phyloP scores from a whole-genome alignment of 306 rosid species.

The Castanea sativa region DNA sequence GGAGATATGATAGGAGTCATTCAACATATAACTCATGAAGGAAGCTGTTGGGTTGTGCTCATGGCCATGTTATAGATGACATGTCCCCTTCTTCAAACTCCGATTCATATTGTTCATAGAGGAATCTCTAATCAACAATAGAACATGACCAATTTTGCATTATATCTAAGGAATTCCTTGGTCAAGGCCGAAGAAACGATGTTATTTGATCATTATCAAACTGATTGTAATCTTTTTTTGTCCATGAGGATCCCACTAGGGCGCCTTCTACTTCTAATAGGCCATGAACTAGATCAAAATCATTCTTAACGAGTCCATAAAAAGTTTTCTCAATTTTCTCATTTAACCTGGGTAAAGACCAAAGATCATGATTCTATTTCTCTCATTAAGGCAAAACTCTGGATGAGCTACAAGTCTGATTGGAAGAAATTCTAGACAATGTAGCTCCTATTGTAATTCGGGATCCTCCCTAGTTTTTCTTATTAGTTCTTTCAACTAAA shows the following conservation, averaged over 20 bases:
- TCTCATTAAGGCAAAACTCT: no score
- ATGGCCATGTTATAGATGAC: no score
- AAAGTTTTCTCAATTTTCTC: not conserved
- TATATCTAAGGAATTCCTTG: not conserved
- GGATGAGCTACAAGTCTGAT: no score
- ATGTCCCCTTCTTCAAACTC: not conserved
- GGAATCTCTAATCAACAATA: not conserved
- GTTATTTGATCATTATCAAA: not conserved
- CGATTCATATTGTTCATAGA: not conserved
- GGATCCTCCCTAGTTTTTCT: no score
- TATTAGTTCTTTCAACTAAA: no score
- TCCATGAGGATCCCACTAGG: not conserved
- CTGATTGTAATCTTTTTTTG: not conserved
- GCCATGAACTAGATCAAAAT: not conserved
- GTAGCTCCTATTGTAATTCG: no score
- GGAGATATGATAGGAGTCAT: no score
- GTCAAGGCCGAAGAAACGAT: no score
- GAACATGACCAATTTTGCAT: not conserved
- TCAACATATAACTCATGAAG: no score
- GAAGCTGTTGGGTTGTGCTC: no score
- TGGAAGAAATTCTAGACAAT: no score
- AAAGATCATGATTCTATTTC: not conserved
- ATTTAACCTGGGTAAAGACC: not conserved
- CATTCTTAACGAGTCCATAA: not conserved
- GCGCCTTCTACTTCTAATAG: not conserved